Percentiles rank a stretch among this genome's conserved stretches.
Evolutionary conservation across 2,329 filamentous ascomycete genomes (phyloP).

Genomic region (Teratosphaeria viscida): DNA sequence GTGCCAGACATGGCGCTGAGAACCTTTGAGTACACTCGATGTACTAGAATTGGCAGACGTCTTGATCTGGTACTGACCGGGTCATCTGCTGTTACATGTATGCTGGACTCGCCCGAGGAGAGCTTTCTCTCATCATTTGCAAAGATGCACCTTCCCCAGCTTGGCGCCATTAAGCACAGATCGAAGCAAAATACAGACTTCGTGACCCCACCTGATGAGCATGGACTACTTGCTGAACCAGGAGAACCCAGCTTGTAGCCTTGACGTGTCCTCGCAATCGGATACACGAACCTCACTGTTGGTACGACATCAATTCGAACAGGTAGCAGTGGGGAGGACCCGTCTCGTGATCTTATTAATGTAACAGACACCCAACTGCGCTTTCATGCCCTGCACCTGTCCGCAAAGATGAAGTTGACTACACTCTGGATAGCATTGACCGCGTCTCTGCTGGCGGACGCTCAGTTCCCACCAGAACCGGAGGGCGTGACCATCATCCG

Average conservation of each 20-base stretch:
- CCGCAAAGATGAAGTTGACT: background rate
- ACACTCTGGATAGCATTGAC: background rate
- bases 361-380: background rate
- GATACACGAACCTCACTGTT: background rate
- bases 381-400: background rate
- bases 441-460: background rate
- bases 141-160: background rate
- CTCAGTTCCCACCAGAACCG: slow-evolving; percentile 7
- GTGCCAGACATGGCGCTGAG: background rate
- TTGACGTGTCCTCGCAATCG: background rate
- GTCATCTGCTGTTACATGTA: background rate
- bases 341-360: no score
- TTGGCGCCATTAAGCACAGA: background rate
- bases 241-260: background rate
- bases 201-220: background rate
- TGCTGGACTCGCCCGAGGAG: background rate
- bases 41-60: no score
- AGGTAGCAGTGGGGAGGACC: background rate
- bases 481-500: slow-evolving; percentile 3
- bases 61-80: no score
- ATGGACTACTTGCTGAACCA: background rate
- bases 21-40: no score
- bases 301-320: background rate
- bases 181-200: background rate
- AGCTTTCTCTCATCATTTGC: background rate